phyloP scores from a whole-genome alignment of 345 rosid genomes.

The Camelina neglecta region DNA sequence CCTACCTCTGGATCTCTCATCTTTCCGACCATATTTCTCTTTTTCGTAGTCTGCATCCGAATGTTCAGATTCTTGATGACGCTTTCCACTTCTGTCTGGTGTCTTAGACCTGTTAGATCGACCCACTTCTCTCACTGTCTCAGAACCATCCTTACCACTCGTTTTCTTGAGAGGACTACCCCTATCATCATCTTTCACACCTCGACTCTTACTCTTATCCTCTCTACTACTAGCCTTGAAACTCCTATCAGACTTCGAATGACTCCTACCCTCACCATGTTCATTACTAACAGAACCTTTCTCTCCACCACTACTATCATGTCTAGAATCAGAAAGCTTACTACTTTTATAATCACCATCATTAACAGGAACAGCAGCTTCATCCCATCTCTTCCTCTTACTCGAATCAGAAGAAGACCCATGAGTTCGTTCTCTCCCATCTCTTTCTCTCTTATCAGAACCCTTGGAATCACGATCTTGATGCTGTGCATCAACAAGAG shows the following conservation, averaged over 20 bases:
- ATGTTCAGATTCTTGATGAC: constrained; percentile 63
- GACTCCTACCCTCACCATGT: constrained; percentile 61
- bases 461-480: constrained; percentile 64
- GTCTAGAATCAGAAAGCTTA: constrained; percentile 67
- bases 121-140: constrained; percentile 55
- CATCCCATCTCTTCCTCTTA: constrained; percentile 93
- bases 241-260: constrained; percentile 61
- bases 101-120: constrained; percentile 70
- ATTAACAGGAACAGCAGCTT: constrained; percentile 54
- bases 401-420: constrained; percentile 59
- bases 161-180: constrained; percentile 65
- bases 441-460: constrained; percentile 70
- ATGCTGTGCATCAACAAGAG: constrained; percentile 47
- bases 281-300: constrained; percentile 60
- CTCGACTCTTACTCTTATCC: constrained; percentile 65
- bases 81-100: constrained; percentile 72
- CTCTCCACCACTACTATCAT: constrained; percentile 59
- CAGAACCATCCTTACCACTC: constrained; percentile 56
- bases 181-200: constrained; percentile 67
- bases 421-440: constrained; percentile 68
- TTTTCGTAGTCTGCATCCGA: constrained; percentile 64
- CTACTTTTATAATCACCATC: constrained; percentile 58
- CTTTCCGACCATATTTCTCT: constrained; percentile 62
- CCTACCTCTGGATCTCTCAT: constrained; percentile 69
- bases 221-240: constrained; percentile 64